Base-by-base conservation (phyloP, 768 basidiomycete genomes). In the Leccinum variicolor region DNA sequence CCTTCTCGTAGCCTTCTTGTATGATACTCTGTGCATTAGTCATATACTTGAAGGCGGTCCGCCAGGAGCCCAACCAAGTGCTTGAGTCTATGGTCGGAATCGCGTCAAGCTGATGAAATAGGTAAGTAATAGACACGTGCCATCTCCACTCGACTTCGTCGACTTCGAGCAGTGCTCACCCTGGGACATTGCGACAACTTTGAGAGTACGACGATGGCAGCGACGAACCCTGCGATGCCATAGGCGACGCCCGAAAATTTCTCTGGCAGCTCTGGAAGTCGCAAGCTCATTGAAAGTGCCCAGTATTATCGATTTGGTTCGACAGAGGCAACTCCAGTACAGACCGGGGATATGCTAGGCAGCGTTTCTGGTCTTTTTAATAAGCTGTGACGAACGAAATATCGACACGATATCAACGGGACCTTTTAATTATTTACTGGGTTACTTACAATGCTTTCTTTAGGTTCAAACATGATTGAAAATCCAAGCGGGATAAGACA, bases 1-100 rank as follows among this genome's bases (percentile, higher is more conserved):
- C 74, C 62, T 70, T 67, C 25, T 62, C 52, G 28, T 69, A 74
- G 8, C 73, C 74, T 54, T 71, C 61, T 46, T 66, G 68, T 6
- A 75, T 39, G 19, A 74, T 49, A 13, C 65, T 53, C 8, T 39
- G 28, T 17, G 56, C 64, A 43, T 67, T 57, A 23, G 26, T 50
- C 3, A 65, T 8, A 47, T 53, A 66, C 23, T 53, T 63, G 14
- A 60, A 43, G 9, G 64, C 63, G 2, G 56, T 58, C 31, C 64
- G 49, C 55, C 67, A 73, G 13, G 73, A 74, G 19, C 68, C 59
- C 1, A 74, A 33, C 31, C 67, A 65, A 10, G 46, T 25, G 11
- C 23, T 47, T 15, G 46, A 47, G 14, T n/a, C 23, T 14, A 47
- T 13, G 23, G 46, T 47, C 23, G 23, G 46, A 15, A 47, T 23